These are phyloP conservation scores for Prillingera fragicola DNA, from an alignment of 1,284 basidiomycete species.

Conservation along the genomic window DNA sequence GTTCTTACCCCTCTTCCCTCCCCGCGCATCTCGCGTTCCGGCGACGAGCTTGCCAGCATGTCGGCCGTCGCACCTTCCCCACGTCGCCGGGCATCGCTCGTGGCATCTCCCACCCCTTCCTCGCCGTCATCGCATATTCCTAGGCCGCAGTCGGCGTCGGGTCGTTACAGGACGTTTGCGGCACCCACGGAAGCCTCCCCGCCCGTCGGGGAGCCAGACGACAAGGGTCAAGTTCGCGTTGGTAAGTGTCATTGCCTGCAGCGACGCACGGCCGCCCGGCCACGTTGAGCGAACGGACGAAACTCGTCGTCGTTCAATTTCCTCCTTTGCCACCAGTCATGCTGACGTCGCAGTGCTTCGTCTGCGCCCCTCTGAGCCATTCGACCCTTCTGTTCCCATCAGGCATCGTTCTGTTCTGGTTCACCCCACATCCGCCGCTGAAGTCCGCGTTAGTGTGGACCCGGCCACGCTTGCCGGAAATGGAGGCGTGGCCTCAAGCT, in stretches of 20 bases:
- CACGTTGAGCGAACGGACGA: not conserved
- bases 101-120: conserved; percentile 22
- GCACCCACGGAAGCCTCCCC: conserved; percentile 3
- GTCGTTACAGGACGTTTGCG: conserved; percentile 11
- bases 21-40: too few species aligned
- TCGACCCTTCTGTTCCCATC: conserved; percentile 76
- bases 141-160: conserved; percentile 28
- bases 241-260: conserved; percentile 26
- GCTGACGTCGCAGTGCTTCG: conserved; percentile 64
- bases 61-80: conserved; percentile 8
- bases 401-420: conserved; percentile 89
- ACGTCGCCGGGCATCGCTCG: conserved; percentile 18
- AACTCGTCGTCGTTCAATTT: too few species aligned
- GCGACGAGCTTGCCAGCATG: too few species aligned
- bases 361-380: conserved; percentile 84
- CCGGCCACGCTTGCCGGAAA: conserved; percentile 51
- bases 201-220: conserved; percentile 18
- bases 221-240: conserved; percentile 39
- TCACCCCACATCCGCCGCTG: conserved; percentile 61
- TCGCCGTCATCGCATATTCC: conserved; percentile 27
- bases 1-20: too few species aligned
- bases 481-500: conserved; percentile 52
- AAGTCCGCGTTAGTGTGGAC: conserved; percentile 65
- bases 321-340: too few species aligned
- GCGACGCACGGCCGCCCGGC: not conserved